Evolutionary conservation across 2,329 filamentous ascomycete genomes (phyloP), one percentile per base, ranked within the genome.

Genomic region (Arachnopeziza araneosa): DNA sequence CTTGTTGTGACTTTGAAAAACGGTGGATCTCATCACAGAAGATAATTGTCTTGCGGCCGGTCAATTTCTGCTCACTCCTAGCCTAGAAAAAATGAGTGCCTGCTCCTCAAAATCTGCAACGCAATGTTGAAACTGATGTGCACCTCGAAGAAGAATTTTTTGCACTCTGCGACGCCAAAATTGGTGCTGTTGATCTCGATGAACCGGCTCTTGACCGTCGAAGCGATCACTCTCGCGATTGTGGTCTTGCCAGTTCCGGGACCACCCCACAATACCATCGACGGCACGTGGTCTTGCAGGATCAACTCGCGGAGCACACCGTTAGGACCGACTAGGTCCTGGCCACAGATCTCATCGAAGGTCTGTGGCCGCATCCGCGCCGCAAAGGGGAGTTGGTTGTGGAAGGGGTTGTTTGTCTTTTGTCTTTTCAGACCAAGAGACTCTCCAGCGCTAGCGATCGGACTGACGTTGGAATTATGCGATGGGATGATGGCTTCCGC

Each of bases 141-240:
- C 52, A 59, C 57, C 57, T 58, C 57, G n/a, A n/a, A 58, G 54
- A 58, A 58, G 24, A 58, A 10, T 44, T 58, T 58, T 58, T 58
- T 58, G 24, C 57, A 58, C 52, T 58, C 57, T 58, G 23, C 57
- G 32, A 58, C 57, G 17, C 57, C 57, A 51, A 58, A 58, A 55
- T 58, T 58, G 36, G 57, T 58, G 52, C 57, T 58, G 57, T 58
- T 58, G 17, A 58, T 58, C 55, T 58, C 57, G 55, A 55, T 51
- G 52, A 58, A 58, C 52, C 57, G 57, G 26, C 57, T 58, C n/a
- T 55, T 58, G 57, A 51, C 44, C 52, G 44, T 58, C 24, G 57
- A 58, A 58, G 57, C 57, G 48, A 58, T 58, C 44, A 58, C 52
- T 51, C 57, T 58, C 30, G 57, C 57, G 44, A 58, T 58, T 24